A percentile compares a stretch with the other conserved stretches of the same genome.
Conservation (phyloP, 2,329 filamentous ascomycete genomes). For the Alternaria arbusti region DNA sequence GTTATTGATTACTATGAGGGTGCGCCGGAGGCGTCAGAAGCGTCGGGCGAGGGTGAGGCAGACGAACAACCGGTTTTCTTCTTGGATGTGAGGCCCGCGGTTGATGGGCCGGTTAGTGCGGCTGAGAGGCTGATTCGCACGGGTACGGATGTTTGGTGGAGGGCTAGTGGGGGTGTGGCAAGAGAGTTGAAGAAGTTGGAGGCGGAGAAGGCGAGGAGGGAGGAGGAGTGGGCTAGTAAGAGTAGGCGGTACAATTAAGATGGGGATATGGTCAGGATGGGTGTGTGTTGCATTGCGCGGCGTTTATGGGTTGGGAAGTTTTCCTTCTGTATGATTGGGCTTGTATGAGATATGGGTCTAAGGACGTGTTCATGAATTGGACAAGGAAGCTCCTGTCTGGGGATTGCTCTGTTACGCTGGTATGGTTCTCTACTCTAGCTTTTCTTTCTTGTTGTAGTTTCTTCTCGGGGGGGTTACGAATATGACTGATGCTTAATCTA, state of each 20-base stretch:
- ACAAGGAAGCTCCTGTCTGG: too few species aligned
- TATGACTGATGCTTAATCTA: too few species aligned
- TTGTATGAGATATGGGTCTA: neutral
- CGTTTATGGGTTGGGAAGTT: neutral
- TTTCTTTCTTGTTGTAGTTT: neutral
- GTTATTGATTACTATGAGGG: constrained; percentile 97
- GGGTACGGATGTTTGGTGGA: constrained; percentile 95
- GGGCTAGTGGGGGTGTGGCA: constrained; percentile 75
- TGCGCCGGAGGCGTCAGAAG: constrained; percentile 79
- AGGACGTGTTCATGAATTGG: neutral
- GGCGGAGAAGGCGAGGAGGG: constrained; percentile 35
- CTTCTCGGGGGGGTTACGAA: too few species aligned
- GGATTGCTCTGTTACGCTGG: neutral
- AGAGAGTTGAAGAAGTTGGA: constrained; percentile 53
- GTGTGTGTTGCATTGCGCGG: neutral
- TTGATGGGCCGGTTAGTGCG: constrained; percentile 79
- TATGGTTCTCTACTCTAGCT: neutral
- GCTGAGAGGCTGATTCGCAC: constrained; percentile 85
- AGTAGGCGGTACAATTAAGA: constrained; percentile 36
- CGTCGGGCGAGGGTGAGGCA: neutral
- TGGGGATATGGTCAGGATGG: neutral
- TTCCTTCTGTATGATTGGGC: neutral
- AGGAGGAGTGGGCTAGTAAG: constrained; percentile 30
- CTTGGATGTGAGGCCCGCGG: constrained; percentile 88
- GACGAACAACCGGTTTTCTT: constrained; percentile 80